Base-by-base conservation (phyloP, 2,329 filamentous ascomycete genomes). In the Fusarium vanettenii region DNA sequence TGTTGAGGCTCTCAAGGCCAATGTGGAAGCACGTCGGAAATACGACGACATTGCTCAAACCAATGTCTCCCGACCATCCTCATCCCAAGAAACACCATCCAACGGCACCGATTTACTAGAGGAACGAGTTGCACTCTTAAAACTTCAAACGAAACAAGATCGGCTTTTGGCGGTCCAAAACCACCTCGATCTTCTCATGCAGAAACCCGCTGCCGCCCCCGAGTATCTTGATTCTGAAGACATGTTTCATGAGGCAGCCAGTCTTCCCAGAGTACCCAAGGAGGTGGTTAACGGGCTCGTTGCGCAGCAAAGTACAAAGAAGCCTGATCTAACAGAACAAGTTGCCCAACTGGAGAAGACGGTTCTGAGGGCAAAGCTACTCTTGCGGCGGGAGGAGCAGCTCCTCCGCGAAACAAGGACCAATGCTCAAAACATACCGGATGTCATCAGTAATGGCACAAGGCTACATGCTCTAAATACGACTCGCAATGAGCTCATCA, bases 401-500 rank as follows among this genome's bases (percentile, higher is more conserved):
- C 82, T 88, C 2, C 85, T 92, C 20, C 84, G 86, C 2, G 86
- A 87, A 43, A 83, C 87, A 22, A 87, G 84, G 69, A 79, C 83
- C 59, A 80, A 80, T 48, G 81, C 82, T 7, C 81, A 84, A 20
- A 77, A 80, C 48, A 80, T 82, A 10, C 82, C 83, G 2, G 82
- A 82, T 45, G 78, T 78, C 20, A 75, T 86, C 43, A 82, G 82
- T 69, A 81, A 82, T 45, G 79, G 79, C 4, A 79, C 83, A 18
- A 89, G 87, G 71, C 74, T 90, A 4, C 83, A 86, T 57, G 91
- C 91, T 16, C 82, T 93, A 11, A 86, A 86, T 48, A 83, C 83
- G 9, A 89, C 91, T 13, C 86, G 91, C 18, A 87, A 88, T 61
- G 89, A 90, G 71, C 85, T 93, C 60, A 92, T 93, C 68, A 85